These are phyloP conservation scores for Pythium utonaiense DNA, from an alignment of 352 stramenopile genomes.

Conservation along the genomic window DNA sequence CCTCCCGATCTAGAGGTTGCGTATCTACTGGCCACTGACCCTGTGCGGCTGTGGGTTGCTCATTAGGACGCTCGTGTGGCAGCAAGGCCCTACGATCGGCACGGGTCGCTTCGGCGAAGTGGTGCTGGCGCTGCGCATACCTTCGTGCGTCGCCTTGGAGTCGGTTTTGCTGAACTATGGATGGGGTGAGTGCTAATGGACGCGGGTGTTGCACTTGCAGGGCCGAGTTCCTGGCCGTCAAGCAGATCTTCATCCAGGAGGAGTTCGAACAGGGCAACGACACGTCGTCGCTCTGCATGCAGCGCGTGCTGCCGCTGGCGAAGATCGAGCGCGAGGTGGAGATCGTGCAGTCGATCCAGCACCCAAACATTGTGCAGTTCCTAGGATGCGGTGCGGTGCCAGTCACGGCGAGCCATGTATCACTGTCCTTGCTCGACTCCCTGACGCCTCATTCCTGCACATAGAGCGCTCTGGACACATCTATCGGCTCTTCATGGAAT, in stretches of 20 bases:
- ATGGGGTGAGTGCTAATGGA: neutral
- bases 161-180: neutral
- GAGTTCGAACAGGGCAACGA: constrained; percentile 68
- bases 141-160: constrained; percentile 31
- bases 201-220: constrained; percentile 36
- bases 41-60: no score
- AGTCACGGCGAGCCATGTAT: no score
- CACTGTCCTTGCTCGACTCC: no score
- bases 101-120: constrained; percentile 73
- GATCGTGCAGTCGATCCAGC: constrained; percentile 43
- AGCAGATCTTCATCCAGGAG: constrained; percentile 85
- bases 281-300: constrained; percentile 52
- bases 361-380: constrained; percentile 64
- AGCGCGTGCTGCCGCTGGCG: constrained; percentile 43
- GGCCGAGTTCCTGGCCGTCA: constrained; percentile 82
- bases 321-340: constrained; percentile 60
- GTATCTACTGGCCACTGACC: no score
- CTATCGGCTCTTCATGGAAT: constrained; percentile 86
- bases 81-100: constrained; percentile 58
- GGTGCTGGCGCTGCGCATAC: constrained; percentile 58
- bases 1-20: no score
- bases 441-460: no score
- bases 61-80: constrained; percentile 70
- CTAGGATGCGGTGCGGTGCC: constrained; percentile 42
- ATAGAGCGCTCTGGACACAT: constrained; percentile 54